A percentile compares a stretch with the other conserved stretches of the same genome.
phyloP scores from a whole-genome alignment of 169 alveolate genomes.

The Plasmodium relictum region DNA sequence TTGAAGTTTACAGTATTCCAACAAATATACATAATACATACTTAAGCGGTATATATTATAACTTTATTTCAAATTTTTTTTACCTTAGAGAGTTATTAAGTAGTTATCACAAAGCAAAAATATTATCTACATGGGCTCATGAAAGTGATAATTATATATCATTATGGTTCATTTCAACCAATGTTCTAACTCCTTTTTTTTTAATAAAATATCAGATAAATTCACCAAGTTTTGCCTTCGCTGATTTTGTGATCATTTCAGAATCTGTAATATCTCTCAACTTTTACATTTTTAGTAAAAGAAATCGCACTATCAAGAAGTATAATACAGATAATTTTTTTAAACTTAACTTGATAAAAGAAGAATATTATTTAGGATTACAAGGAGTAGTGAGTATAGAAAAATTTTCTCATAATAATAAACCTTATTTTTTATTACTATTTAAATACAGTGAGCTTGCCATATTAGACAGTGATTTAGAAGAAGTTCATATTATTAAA shows the following conservation, averaged over 20 bases:
- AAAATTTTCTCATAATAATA: constrained; percentile 3
- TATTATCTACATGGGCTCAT: constrained; percentile 70
- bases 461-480: constrained; percentile 23
- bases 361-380: neutral
- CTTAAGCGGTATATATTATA: neutral
- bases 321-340: constrained; percentile 24
- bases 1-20: constrained; percentile 27
- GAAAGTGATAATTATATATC: constrained; percentile 35
- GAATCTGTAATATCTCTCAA: constrained; percentile 3
- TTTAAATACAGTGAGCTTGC: neutral
- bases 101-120: neutral
- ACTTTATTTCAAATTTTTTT: neutral
- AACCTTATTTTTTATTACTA: constrained; percentile 20
- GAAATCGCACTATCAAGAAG: neutral
- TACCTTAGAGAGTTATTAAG: neutral
- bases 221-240: constrained; percentile 42
- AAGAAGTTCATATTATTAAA: neutral
- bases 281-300: constrained; percentile 36
- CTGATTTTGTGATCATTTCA: neutral
- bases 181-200: constrained; percentile 56
- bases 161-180: constrained; percentile 39
- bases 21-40: constrained; percentile 16
- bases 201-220: constrained; percentile 23
- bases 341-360: neutral
- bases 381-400: neutral